Conservation (phyloP, 2,329 filamentous ascomycete species). For the Cordyceps fumosorosea region DNA sequence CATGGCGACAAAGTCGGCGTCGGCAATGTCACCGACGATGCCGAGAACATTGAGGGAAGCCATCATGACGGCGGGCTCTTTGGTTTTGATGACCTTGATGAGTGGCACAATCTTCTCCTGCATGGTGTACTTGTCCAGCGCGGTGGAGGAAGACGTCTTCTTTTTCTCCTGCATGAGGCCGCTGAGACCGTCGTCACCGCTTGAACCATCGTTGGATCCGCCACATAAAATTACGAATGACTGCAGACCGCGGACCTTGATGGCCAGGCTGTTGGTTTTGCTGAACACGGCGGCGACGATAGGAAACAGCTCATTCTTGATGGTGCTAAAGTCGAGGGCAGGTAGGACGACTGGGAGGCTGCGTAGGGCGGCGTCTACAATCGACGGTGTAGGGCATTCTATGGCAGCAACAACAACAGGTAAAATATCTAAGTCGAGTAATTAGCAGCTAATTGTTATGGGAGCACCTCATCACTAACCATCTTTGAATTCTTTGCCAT, state of each 20-base stretch:
- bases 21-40: constrained; percentile 74
- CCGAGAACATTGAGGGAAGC: constrained; percentile 78
- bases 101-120: constrained; percentile 95
- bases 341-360: constrained; percentile 76
- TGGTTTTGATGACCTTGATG: constrained; percentile 90
- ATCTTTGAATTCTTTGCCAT: constrained; percentile 91
- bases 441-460: neutral
- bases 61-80: constrained; percentile 96
- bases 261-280: constrained; percentile 85
- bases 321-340: constrained; percentile 88
- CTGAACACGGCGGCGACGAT: constrained; percentile 86
- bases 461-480: constrained; percentile 43
- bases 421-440: constrained; percentile 59
- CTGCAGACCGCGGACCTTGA: constrained; percentile 88
- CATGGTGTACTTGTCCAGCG: constrained; percentile 95
- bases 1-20: constrained; percentile 85
- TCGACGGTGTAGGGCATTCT: constrained; percentile 79
- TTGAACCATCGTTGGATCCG: constrained; percentile 50
- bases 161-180: constrained; percentile 57
- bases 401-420: constrained; percentile 79
- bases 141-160: constrained; percentile 62
- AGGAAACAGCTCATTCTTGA: constrained; percentile 95
- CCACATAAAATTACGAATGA: constrained; percentile 88
- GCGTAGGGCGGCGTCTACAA: constrained; percentile 79
- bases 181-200: constrained; percentile 63